Evolutionary conservation across 495 filamentous ascomycete genomes (phyloP).

Genomic region (Collariella sp.): DNA sequence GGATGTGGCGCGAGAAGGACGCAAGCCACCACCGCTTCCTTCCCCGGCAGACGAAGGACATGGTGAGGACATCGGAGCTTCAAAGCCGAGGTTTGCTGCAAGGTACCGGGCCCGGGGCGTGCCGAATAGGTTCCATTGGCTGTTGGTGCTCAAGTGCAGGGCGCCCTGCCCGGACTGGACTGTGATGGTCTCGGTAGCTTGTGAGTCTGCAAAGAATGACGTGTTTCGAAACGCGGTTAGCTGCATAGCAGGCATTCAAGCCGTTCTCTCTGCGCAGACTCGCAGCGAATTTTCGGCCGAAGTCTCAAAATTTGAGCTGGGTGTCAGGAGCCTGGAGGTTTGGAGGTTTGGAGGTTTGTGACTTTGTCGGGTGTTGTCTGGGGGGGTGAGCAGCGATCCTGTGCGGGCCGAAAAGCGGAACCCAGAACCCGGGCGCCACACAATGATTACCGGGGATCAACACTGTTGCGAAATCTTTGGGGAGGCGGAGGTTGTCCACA

Average conservation of each 20-base stretch:
- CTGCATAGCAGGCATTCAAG: not conserved
- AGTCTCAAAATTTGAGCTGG: not conserved
- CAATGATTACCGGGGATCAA: not conserved
- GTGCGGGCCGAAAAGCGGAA: conserved; percentile 6
- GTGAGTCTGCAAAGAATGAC: not conserved
- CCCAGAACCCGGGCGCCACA: not conserved
- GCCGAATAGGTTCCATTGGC: not conserved
- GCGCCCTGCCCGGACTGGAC: too few species aligned
- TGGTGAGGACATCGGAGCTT: not conserved
- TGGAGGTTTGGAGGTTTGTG: too few species aligned
- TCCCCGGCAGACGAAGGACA: not conserved
- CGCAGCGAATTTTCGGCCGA: not conserved
- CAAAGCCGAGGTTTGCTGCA: conserved; percentile 5
- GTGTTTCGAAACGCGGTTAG: not conserved
- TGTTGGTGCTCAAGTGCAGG: not conserved
- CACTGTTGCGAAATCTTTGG: too few species aligned
- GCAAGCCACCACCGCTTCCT: too few species aligned
- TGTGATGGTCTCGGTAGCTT: too few species aligned
- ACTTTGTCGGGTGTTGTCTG: too few species aligned
- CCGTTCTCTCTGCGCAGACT: not conserved
- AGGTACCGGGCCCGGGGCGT: not conserved
- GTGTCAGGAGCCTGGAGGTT: too few species aligned
- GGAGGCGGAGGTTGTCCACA: too few species aligned
- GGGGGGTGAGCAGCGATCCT: not conserved
- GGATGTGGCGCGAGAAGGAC: too few species aligned